A percentile compares a stretch with the other conserved stretches of the same genome.
Conservation (phyloP, 768 basidiomycete genomes). For the Lactarius sp. region DNA sequence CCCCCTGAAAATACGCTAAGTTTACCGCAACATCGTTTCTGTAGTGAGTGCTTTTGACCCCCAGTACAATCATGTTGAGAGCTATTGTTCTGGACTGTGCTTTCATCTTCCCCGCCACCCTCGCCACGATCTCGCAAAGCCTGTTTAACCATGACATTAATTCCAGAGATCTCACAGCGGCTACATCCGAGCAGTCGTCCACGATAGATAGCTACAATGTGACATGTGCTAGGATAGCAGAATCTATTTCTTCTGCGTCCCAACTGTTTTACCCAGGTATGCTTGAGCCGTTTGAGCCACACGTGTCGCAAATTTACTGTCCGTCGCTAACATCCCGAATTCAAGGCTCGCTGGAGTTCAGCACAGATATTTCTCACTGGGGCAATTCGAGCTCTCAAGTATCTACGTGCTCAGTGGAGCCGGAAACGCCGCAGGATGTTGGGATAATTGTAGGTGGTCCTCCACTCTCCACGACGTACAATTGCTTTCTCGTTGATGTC, state of each 20-base stretch:
- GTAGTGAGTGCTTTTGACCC: not conserved
- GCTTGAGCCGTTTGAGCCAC: not conserved
- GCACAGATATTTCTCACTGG: slow-evolving; percentile 20
- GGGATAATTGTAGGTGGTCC: slow-evolving; percentile 15
- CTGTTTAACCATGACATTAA: not conserved
- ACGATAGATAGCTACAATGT: not conserved
- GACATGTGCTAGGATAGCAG: not conserved
- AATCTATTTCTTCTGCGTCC: not conserved
- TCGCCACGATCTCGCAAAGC: not conserved
- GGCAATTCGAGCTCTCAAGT: slow-evolving; percentile 20
- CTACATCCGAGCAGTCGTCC: not conserved
- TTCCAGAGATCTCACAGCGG: not conserved
- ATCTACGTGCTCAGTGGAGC: slow-evolving; percentile 23
- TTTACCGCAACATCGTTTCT: not conserved
- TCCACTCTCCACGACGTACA: not conserved
- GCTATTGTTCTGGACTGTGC: not conserved
- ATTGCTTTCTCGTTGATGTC: not conserved
- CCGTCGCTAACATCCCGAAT: not conserved
- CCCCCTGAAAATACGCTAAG: too few relatives aligned
- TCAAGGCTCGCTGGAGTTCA: slow-evolving; percentile 7
- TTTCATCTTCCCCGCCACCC: not conserved
- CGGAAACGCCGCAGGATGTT: slow-evolving; percentile 21
- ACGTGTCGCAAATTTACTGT: not conserved
- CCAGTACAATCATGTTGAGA: not conserved
- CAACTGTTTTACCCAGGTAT: not conserved